A percentile compares a stretch with the other conserved stretches of the same genome.
Evolutionary conservation across 1,284 basidiomycete species (phyloP).

Genomic region (Papiliotrema flavescens): DNA sequence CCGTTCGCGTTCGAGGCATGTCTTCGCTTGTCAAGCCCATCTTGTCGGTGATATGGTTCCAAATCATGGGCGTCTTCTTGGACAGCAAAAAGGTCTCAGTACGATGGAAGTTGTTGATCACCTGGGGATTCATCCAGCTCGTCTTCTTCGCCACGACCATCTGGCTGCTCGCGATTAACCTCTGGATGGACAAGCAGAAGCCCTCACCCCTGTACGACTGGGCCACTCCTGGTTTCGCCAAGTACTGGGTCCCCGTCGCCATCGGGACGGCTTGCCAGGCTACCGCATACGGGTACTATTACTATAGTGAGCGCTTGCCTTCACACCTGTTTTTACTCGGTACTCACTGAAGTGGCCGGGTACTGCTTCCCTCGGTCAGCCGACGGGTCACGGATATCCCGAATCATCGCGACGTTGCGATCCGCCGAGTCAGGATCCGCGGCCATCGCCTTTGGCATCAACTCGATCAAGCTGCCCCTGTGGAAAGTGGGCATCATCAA

Average conservation of each 20-base stretch:
- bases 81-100: slow-evolving; percentile 22
- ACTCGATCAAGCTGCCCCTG: too few species aligned
- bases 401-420: slow-evolving; percentile 8
- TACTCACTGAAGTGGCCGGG: slow-evolving; percentile 4
- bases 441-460: too few species aligned
- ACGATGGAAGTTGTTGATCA: neutral
- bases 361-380: slow-evolving; percentile 5
- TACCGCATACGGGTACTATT: slow-evolving; percentile 5
- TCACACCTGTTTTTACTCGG: too few species aligned
- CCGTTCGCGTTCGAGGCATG: too few species aligned
- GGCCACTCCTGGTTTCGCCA: slow-evolving; percentile 22
- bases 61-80: slow-evolving; percentile 31
- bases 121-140: neutral
- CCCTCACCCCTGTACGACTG: slow-evolving; percentile 20
- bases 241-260: slow-evolving; percentile 28
- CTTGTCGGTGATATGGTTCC: slow-evolving; percentile 27
- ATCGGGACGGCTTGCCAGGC: neutral
- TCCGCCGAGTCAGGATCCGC: slow-evolving; percentile 4
- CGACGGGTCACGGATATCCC: slow-evolving; percentile 4
- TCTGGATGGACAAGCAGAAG: slow-evolving; percentile 2
- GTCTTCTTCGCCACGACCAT: slow-evolving; percentile 34
- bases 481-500: too few species aligned
- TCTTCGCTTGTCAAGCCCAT: too few species aligned
- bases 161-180: slow-evolving; percentile 37
- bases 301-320: neutral